These are phyloP conservation scores for Brettanomyces nanus DNA, from an alignment of 805 yeast species.

Conservation along the genomic window DNA sequence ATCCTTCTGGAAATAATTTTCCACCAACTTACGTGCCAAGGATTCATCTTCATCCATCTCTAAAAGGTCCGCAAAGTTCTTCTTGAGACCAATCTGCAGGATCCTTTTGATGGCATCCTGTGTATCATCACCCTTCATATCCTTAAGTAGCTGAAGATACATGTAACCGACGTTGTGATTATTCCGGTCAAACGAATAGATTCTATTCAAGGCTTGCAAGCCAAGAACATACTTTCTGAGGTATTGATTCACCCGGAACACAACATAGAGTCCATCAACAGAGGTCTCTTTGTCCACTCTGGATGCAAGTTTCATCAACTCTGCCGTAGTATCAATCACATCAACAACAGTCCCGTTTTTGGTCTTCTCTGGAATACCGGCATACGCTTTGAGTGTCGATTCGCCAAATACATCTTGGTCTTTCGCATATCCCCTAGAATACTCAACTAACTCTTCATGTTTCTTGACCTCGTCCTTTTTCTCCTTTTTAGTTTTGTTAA, in stretches of 20 bases:
- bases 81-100: conserved; percentile 16
- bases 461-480: conserved; percentile 52
- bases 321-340: conserved; percentile 21
- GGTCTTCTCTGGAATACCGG: conserved; percentile 20
- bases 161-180: conserved; percentile 16
- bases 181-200: conserved; percentile 10
- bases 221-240: conserved; percentile 37
- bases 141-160: conserved; percentile 11
- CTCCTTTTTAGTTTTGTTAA: conserved; percentile 37
- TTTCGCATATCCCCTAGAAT: conserved; percentile 26
- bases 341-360: conserved; percentile 28
- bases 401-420: conserved; percentile 59
- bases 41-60: conserved; percentile 8
- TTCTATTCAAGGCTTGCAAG: conserved; percentile 34
- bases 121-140: conserved; percentile 7
- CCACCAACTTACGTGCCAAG: not conserved
- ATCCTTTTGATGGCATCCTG: conserved; percentile 20
- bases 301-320: not conserved
- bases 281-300: not conserved
- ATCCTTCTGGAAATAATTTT: conserved; percentile 10
- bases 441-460: conserved; percentile 43
- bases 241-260: conserved; percentile 31
- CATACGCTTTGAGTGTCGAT: conserved; percentile 22
- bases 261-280: conserved; percentile 22
- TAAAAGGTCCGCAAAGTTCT: conserved; percentile 11